A percentile compares a stretch with the other conserved stretches of the same genome.
phyloP scores from a whole-genome alignment of 768 basidiomycete genomes.

The Mycena albidolilacea region DNA sequence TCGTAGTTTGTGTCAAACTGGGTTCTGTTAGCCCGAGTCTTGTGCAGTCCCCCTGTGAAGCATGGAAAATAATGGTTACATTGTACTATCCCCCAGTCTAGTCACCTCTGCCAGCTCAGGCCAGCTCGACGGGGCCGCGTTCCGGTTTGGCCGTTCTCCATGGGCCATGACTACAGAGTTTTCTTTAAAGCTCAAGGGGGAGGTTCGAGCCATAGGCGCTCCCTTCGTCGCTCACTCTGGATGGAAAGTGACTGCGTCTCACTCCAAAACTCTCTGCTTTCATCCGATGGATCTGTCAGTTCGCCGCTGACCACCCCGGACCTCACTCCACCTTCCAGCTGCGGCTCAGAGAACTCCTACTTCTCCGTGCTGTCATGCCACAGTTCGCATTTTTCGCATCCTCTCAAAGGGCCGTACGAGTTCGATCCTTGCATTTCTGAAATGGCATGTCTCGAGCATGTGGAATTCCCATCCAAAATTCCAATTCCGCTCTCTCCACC shows the following conservation, averaged over 20 bases:
- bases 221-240: background rate
- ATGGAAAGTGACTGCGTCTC: constrained; percentile 25
- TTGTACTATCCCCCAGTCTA: background rate
- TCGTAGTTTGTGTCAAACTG: background rate
- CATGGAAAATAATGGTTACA: constrained; percentile 1
- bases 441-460: background rate
- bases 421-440: background rate
- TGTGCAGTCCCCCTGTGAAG: too few relatives aligned
- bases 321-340: constrained; percentile 28
- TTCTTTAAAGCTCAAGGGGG: constrained; percentile 1
- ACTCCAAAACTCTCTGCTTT: constrained; percentile 10
- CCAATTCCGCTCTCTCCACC: background rate
- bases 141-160: background rate
- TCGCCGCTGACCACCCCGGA: constrained; percentile 25
- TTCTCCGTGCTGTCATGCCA: constrained; percentile 24
- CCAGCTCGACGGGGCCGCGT: background rate
- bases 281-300: constrained; percentile 6
- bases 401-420: background rate
- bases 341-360: constrained; percentile 28
- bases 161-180: background rate
- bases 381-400: background rate
- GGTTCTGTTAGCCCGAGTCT: too few relatives aligned
- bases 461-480: constrained; percentile 23
- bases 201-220: background rate
- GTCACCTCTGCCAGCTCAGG: constrained; percentile 15